These are phyloP conservation scores for Alopecurus myosuroides DNA, from an alignment of 176 grass and related monocot genomes.

Conservation along the genomic window DNA sequence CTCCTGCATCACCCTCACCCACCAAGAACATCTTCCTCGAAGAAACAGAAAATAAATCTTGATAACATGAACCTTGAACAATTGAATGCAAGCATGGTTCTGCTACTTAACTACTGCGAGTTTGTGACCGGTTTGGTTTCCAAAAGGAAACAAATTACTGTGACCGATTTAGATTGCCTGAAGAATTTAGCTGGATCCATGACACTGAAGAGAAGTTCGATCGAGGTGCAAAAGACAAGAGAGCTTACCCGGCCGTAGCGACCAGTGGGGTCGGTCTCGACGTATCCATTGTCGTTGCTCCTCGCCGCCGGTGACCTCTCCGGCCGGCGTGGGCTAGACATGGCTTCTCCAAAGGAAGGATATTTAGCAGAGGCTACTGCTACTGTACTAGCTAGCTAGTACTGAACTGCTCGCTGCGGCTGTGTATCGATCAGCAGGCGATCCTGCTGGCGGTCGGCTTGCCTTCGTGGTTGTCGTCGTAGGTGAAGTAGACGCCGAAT, in stretches of 20 bases:
- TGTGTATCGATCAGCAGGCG: not conserved
- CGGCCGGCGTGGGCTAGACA: conserved; percentile 25
- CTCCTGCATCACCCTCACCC: not conserved
- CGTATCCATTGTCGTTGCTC: conserved; percentile 60
- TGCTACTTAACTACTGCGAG: not conserved
- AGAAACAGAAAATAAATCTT: not conserved
- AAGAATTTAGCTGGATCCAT: not conserved
- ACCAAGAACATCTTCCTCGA: not conserved
- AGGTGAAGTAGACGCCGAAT: conserved; percentile 37
- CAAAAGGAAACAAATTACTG: not conserved
- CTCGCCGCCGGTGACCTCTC: not conserved
- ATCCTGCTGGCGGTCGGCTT: conserved; percentile 25
- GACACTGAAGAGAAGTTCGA: not conserved
- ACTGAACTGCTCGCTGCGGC: not conserved
- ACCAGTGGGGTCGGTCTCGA: conserved; percentile 74
- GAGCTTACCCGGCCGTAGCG: conserved; percentile 83
- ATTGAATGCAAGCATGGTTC: not conserved
- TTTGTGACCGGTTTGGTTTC: not conserved
- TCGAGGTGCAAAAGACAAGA: not conserved
- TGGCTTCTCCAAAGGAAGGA: not conserved
- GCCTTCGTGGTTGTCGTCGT: conserved; percentile 7
- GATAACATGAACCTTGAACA: not conserved
- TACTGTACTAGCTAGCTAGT: not conserved
- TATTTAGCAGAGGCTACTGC: not conserved
- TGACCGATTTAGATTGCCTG: not conserved